Evolutionary conservation across 441 rosid species (phyloP).

Genomic region (Gossypium schwendimanii): DNA sequence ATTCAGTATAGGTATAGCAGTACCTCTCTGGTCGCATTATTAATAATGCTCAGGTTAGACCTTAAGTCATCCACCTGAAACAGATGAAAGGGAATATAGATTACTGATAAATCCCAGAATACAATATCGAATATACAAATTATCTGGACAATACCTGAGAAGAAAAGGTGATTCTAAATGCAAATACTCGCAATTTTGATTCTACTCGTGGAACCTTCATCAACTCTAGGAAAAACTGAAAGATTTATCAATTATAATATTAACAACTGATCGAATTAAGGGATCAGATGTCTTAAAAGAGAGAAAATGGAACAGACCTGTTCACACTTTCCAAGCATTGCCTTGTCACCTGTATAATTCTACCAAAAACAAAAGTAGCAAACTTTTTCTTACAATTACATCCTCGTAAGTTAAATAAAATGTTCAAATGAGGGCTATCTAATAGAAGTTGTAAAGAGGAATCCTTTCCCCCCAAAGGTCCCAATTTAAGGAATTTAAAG

Average conservation of each 20-base stretch:
- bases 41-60: conserved; percentile 55
- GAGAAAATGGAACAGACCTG: conserved; percentile 45
- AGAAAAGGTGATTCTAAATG: conserved; percentile 79
- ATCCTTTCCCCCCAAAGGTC: neutral
- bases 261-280: conserved; percentile 18
- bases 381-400: neutral
- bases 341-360: conserved; percentile 87
- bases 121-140: conserved; percentile 11
- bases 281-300: conserved; percentile 14
- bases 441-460: neutral
- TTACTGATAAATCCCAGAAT: neutral
- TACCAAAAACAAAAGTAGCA: conserved; percentile 26
- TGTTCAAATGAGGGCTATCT: neutral
- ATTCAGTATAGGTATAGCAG: conserved; percentile 5
- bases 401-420: neutral
- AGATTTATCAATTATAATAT: conserved; percentile 19
- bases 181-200: conserved; percentile 90
- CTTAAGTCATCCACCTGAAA: conserved; percentile 78
- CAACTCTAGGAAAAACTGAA: conserved; percentile 84
- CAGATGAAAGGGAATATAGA: conserved; percentile 14
- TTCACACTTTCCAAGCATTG: conserved; percentile 95
- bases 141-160: conserved; percentile 53
- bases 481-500: neutral
- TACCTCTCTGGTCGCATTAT: conserved; percentile 80
- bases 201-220: conserved; percentile 97